Conservation (phyloP, 805 yeast genomes). For the Jamesozyma rosinii region DNA sequence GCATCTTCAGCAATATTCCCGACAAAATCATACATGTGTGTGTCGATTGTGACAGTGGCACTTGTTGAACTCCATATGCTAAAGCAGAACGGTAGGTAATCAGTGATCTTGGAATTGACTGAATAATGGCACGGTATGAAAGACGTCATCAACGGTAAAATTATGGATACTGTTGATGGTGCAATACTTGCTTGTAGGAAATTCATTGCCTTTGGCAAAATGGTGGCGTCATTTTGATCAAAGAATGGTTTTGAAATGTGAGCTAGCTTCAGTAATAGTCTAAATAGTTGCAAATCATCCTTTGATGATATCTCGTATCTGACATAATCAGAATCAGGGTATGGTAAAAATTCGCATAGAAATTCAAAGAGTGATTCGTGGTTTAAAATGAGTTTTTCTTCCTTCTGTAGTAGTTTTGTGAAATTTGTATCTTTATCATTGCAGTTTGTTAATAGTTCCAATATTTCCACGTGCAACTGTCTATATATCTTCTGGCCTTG, state of each 20-base stretch:
- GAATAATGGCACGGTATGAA: conserved; percentile 40
- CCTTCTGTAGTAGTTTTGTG: conserved; percentile 22
- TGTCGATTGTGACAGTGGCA: conserved; percentile 44
- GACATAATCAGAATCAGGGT: conserved; percentile 41
- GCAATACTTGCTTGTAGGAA: conserved; percentile 44
- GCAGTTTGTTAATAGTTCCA: conserved; percentile 42
- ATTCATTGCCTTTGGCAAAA: conserved; percentile 41
- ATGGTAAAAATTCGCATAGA: conserved; percentile 33
- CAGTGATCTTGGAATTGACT: conserved; percentile 34
- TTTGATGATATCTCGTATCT: conserved; percentile 27
- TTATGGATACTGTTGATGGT: conserved; percentile 42
- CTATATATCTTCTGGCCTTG: conserved; percentile 62
- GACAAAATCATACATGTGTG: conserved; percentile 54
- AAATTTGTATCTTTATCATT: conserved; percentile 29
- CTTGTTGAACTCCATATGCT: conserved; percentile 59
- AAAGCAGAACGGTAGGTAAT: conserved; percentile 58
- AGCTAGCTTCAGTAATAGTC: conserved; percentile 44
- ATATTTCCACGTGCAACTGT: conserved; percentile 51
- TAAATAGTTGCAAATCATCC: conserved; percentile 41
- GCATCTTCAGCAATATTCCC: conserved; percentile 50
- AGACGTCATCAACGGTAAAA: conserved; percentile 46
- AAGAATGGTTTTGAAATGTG: conserved; percentile 49
- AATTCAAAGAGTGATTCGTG: conserved; percentile 29
- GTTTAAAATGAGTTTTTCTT: conserved; percentile 28
- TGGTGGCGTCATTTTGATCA: conserved; percentile 29